Base-by-base conservation (phyloP, 129 eudicot species). In the Escallonia rubra region DNA sequence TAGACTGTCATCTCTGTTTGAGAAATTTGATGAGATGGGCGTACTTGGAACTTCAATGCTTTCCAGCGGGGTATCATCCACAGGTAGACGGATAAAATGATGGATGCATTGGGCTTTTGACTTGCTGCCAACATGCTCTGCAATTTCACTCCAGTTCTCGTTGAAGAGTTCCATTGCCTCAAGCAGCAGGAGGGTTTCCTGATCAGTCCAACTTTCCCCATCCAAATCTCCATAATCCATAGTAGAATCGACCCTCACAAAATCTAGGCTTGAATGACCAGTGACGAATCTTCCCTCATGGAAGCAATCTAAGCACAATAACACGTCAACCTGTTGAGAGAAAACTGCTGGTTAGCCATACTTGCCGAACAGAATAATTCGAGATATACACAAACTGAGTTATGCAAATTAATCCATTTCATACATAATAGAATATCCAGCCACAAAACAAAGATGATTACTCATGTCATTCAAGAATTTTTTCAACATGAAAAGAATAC, bases 261-360 rank as follows among this genome's bases (percentile, higher is more conserved):
- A 93, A 82, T 93, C 96, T 63, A 93, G 78, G 80, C 99, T 93
- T 73, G 99, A 89, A 76, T 93, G 99, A 76, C 99, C 95, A 72
- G 81, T 78, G 57, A 93, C 83, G 79, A 82, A 87, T 75, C 87
- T 81, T 58, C 96, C 99, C 57, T 82, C 90, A n/a, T 79, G 83
- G 73, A 68, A 93, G 82, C 99, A 93, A 70, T 82, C 83, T 74
- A 81, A 72, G 82, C 99, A 93, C 47, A 93, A 78, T n/a, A 77
- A 65, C 44, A 78, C 76, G 74, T 93, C 95, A 59, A 79, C 76
- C 99, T 93, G 90, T 67, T 59, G 74, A 52, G 59, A 52, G 59
- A 23, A 8, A 68, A 50, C 16, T 54, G 48, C 14, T 44, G 71
- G n/a, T 64, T 61, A 73, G 80, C 72, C 48, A 76, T 62, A n/a